Base-by-base conservation (phyloP, 441 rosid species). In the Aleurites moluccanus region DNA sequence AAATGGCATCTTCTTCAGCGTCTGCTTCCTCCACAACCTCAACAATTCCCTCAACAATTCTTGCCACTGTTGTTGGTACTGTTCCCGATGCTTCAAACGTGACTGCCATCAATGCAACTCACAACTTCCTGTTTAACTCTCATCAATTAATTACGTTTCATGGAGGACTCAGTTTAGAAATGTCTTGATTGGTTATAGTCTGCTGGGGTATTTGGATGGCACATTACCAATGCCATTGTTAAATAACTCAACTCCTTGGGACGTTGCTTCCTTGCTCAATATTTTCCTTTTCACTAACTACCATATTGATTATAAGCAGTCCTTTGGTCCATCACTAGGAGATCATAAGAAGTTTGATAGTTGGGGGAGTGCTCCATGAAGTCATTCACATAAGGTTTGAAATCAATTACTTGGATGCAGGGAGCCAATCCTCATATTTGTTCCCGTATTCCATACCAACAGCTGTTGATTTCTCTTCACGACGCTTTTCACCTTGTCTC, bases 401-500 rank as follows among this genome's bases (percentile, higher is more conserved):
- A 67, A 80, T 66, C 77, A 38, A 35, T 42, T 9, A 70, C 81
- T 42, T 66, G 73, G 1, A 72, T 77, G 82, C 60, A 75, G 70
- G 70, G 8, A 75, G 30, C 69, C 44, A 61, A 76, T 56, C 75
- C 62, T 76, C 67, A 50, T 68, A 62, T 23, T 59, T 68, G 14
- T 75, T 73, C 72, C 72, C 71, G 66, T 4, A 53, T 44, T 77
- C 86, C 70, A 69, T 52, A 49, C 71, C 57, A 35, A 55, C 75
- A 53, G 69, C 69, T 21, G 70, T 55, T 65, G 77, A 77, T 57
- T 73, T 77, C 66, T 64, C 73, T 65, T 61, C 80, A 28, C 52
- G 40, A 64, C 67, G 73, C 67, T 81, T 78, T 79, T 76, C 86
- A 79, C 73, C 82, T 75, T n/a, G n/a, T n/a, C n/a, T n/a, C n/a